Conservation (phyloP, 257 asterid species). For the Linaria vulgaris region DNA sequence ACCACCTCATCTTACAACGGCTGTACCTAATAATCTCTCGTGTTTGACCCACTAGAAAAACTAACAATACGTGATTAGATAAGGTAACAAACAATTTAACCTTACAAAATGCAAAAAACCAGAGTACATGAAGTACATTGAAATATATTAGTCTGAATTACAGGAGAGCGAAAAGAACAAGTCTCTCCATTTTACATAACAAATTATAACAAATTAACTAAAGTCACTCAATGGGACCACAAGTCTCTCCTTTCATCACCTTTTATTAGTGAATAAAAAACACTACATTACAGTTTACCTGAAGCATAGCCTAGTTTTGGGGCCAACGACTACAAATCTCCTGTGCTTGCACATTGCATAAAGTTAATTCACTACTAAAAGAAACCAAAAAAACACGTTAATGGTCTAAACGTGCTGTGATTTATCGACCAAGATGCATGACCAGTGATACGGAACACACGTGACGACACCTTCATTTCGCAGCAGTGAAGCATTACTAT, state of each 20-base stretch:
- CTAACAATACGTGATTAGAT: slow-evolving; percentile 1
- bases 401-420: background rate
- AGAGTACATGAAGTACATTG: slow-evolving; percentile 10
- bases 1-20: too few species aligned
- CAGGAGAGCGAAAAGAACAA: slow-evolving; percentile 13
- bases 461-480: slow-evolving; percentile 24
- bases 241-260: slow-evolving; percentile 20
- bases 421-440: background rate
- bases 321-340: slow-evolving; percentile 5
- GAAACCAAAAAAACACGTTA: background rate
- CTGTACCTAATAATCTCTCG: too few species aligned
- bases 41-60: too few species aligned
- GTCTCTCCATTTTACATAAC: too few species aligned
- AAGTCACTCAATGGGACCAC: background rate
- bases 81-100: too few species aligned
- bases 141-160: background rate
- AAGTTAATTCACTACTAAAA: slow-evolving; percentile 3
- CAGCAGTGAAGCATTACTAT: slow-evolving; percentile 9
- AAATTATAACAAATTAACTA: slow-evolving; percentile 21
- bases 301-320: slow-evolving; percentile 14
- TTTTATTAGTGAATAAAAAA: slow-evolving; percentile 16
- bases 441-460: background rate
- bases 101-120: background rate
- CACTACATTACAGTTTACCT: slow-evolving; percentile 18
- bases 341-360: slow-evolving; percentile 26